A percentile compares a stretch with the other conserved stretches of the same genome.
Conservation (phyloP, 164 flowering plant genomes). For the Houttuynia cordata region DNA sequence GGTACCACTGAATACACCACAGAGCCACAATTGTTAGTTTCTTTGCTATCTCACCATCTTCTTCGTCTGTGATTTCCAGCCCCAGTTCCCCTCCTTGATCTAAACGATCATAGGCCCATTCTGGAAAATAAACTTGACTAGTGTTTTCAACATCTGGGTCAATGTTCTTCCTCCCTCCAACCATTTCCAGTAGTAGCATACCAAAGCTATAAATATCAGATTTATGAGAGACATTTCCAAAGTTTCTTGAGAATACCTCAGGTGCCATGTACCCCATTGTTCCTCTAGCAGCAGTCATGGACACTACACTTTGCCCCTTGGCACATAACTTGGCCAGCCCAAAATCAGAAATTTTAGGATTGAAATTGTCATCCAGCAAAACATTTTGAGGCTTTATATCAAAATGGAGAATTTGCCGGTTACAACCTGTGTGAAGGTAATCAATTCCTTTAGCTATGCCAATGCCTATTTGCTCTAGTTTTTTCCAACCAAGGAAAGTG, state of each 20-base stretch:
- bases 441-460: conserved; percentile 19
- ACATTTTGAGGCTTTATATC: conserved; percentile 19
- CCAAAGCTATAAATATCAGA: conserved; percentile 21
- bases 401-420: conserved; percentile 15
- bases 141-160: neutral
- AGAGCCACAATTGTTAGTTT: conserved; percentile 10
- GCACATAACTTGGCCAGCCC: conserved; percentile 17
- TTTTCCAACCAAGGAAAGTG: conserved; percentile 1
- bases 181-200: conserved; percentile 15
- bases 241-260: neutral
- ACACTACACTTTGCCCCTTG: conserved; percentile 4
- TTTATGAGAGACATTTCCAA: conserved; percentile 5
- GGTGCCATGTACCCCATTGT: conserved; percentile 14
- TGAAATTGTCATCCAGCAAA: conserved; percentile 6
- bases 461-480: conserved; percentile 10
- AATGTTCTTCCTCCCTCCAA: neutral
- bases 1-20: conserved; percentile 19
- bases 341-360: conserved; percentile 12
- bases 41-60: conserved; percentile 4
- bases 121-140: too few species aligned
- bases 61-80: neutral
- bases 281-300: conserved; percentile 7
- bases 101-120: neutral
- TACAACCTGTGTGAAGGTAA: conserved; percentile 22
- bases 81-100: conserved; percentile 3